A percentile compares a stretch with the other conserved stretches of the same genome.
These are phyloP conservation scores for Acanthochlamys bracteata DNA, from an alignment of 106 monocot species.

Conservation along the genomic window DNA sequence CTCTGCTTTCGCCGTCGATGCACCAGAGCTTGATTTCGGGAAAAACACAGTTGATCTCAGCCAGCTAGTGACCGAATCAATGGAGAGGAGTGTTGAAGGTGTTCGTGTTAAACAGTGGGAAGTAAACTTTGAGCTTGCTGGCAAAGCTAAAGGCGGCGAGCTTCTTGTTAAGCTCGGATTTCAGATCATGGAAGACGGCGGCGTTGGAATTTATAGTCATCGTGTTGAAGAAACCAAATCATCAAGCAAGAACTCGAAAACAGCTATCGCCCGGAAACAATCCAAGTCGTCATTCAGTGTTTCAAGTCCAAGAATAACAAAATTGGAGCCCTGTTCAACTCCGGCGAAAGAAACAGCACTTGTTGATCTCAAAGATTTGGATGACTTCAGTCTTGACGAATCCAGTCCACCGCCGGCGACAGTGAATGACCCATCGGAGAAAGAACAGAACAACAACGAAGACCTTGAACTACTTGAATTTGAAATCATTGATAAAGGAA, in stretches of 20 bases:
- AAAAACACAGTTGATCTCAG: conserved; percentile 56
- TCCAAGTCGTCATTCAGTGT: conserved; percentile 83
- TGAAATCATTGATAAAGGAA: conserved; percentile 73
- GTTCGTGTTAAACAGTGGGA: conserved; percentile 65
- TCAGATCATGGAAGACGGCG: conserved; percentile 93
- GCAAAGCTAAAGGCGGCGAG: conserved; percentile 87
- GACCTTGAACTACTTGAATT: conserved; percentile 70
- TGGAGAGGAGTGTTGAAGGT: conserved; percentile 62
- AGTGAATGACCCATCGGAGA: conserved; percentile 10
- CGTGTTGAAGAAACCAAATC: background rate
- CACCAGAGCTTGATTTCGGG: conserved; percentile 77
- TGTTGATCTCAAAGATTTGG: conserved; percentile 50
- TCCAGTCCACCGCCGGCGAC: conserved; percentile 11
- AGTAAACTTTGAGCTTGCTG: conserved; percentile 38
- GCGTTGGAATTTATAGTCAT: conserved; percentile 58
- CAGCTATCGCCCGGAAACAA: conserved; percentile 39
- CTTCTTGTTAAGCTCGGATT: conserved; percentile 68
- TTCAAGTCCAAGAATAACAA: conserved; percentile 48
- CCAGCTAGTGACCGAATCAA: conserved; percentile 63
- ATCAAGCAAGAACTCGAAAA: background rate
- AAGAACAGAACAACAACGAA: conserved; percentile 21
- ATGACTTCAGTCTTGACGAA: conserved; percentile 80
- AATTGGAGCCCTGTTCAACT: conserved; percentile 14
- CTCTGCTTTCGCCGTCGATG: conserved; percentile 55
- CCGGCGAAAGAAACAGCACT: conserved; percentile 13